Conservation (phyloP, 495 filamentous ascomycete species). For the Xylaria telfairii region DNA sequence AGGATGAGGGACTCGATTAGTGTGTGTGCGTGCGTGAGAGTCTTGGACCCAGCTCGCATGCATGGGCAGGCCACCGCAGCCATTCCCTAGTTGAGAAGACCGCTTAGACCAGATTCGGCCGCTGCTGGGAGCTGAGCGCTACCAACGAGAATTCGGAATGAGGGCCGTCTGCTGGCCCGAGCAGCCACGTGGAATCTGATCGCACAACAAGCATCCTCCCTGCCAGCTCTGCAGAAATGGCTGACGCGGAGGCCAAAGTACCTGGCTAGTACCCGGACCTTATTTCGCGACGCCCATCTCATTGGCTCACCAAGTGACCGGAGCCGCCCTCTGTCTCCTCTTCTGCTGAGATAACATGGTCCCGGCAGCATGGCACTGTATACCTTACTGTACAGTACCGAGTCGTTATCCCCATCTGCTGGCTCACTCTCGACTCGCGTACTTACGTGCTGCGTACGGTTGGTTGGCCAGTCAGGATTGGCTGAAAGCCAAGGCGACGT, state of each 20-base stretch:
- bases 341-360: constrained; percentile 7
- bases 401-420: background rate
- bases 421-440: background rate
- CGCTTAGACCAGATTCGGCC: constrained; percentile 12
- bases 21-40: background rate
- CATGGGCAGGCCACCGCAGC: background rate
- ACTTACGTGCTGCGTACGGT: too few species aligned
- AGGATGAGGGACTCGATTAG: constrained; percentile 29
- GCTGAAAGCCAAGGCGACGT: background rate
- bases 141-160: constrained; percentile 21
- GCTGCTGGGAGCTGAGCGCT: background rate
- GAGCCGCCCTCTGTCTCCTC: constrained; percentile 18
- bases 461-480: constrained; percentile 4
- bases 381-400: constrained; percentile 3
- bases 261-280: constrained; percentile 16
- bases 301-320: constrained; percentile 12
- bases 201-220: constrained; percentile 24
- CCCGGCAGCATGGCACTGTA: constrained; percentile 3
- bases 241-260: constrained; percentile 4
- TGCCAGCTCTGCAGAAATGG: constrained; percentile 12
- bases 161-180: constrained; percentile 22
- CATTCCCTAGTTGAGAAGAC: constrained; percentile 1
- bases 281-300: constrained; percentile 4
- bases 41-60: constrained; percentile 12
- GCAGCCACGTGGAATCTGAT: constrained; percentile 26